These are phyloP conservation scores for Fusarium chaquense DNA, from an alignment of 2,329 filamentous ascomycete species.

Conservation along the genomic window DNA sequence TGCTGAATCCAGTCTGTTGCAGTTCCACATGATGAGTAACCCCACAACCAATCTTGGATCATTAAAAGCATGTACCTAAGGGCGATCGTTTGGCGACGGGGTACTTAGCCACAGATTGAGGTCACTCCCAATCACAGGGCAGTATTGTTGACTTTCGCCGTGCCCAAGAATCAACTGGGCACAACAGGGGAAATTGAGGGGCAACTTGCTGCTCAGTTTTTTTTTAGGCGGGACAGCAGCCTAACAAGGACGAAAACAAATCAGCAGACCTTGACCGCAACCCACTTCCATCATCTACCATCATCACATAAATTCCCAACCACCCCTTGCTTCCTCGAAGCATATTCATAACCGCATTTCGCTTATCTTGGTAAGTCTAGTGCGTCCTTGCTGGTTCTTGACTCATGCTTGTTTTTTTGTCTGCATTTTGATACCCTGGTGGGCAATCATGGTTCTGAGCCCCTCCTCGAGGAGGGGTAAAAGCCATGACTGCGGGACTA, in stretches of 20 bases:
- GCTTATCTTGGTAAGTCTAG: constrained; percentile 41
- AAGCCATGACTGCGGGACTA: constrained; percentile 39
- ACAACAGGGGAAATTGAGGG: constrained; percentile 45
- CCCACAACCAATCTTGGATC: constrained; percentile 37
- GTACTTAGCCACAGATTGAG: constrained; percentile 31
- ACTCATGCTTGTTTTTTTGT: neutral
- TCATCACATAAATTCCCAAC: constrained; percentile 27
- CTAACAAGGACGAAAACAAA: constrained; percentile 45
- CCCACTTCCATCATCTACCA: constrained; percentile 39
- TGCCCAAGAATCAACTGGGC: constrained; percentile 27
- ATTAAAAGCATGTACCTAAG: constrained; percentile 28
- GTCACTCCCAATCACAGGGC: constrained; percentile 40
- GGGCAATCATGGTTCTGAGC: constrained; percentile 33
- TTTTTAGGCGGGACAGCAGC: constrained; percentile 38
- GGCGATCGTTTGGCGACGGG: constrained; percentile 9
- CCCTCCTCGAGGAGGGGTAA: constrained; percentile 42
- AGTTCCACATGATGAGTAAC: constrained; percentile 24
- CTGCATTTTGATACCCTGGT: constrained; percentile 8
- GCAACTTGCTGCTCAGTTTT: constrained; percentile 36
- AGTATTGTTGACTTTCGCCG: constrained; percentile 29
- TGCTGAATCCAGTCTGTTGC: constrained; percentile 4
- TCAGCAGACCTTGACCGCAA: constrained; percentile 47
- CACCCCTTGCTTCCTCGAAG: constrained; percentile 13
- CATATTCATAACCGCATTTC: constrained; percentile 29
- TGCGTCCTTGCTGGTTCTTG: neutral